Evolutionary conservation across 225 moss, liverwort and hornwort species (phyloP).

Genomic region (Sphagnum tenellum): DNA sequence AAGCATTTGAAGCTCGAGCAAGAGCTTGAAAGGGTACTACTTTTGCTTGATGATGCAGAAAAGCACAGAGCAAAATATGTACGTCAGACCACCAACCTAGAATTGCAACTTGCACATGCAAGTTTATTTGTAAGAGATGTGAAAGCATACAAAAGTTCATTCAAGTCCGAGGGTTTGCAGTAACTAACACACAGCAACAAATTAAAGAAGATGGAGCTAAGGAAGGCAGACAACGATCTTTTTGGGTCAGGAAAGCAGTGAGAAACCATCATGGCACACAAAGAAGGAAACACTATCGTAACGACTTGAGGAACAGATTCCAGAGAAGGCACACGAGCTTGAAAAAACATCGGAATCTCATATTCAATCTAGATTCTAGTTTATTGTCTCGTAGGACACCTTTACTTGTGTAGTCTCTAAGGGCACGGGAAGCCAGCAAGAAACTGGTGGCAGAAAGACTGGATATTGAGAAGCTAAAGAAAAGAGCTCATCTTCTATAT

Average conservation of each 20-base stretch:
- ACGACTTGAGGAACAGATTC: slow-evolving; percentile 2
- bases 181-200: slow-evolving; percentile 16
- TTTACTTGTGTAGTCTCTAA: slow-evolving; percentile 20
- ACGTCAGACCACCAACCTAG: slow-evolving; percentile 14
- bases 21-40: slow-evolving; percentile 34
- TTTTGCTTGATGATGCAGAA: slow-evolving; percentile 31
- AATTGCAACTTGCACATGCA: slow-evolving; percentile 30
- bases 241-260: no score
- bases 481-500: slow-evolving; percentile 23
- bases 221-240: slow-evolving; percentile 10
- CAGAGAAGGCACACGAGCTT: slow-evolving; percentile 20
- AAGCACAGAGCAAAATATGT: slow-evolving; percentile 24
- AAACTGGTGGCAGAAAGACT: slow-evolving; percentile 29
- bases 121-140: slow-evolving; percentile 12
- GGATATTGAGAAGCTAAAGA: slow-evolving; percentile 27
- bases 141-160: not conserved
- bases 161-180: slow-evolving; percentile 1
- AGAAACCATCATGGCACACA: no score
- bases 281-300: no score
- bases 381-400: slow-evolving; percentile 36
- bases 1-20: slow-evolving; percentile 27
- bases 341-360: slow-evolving; percentile 32
- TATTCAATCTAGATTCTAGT: slow-evolving; percentile 31
- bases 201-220: slow-evolving; percentile 21
- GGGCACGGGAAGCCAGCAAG: slow-evolving; percentile 24